Conservation (phyloP, 2,329 filamentous ascomycete genomes). For the Pleurostoma richardsiae region DNA sequence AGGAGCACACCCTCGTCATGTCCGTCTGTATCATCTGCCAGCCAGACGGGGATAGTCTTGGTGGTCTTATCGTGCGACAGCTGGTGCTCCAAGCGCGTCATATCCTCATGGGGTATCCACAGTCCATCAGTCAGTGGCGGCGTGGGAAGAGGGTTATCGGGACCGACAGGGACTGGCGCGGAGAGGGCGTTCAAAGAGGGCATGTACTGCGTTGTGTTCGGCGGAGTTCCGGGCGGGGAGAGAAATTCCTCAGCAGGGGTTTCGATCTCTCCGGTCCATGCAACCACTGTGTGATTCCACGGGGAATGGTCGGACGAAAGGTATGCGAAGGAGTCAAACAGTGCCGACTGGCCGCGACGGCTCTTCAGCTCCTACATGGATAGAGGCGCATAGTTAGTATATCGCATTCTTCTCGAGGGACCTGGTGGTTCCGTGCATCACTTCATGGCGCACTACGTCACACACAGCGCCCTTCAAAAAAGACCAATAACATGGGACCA, state of each 20-base stretch:
- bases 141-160: conserved; percentile 46
- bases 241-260: conserved; percentile 34
- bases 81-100: conserved; percentile 67
- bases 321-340: conserved; percentile 87
- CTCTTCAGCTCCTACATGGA: conserved; percentile 60
- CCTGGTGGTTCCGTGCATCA: too few species aligned
- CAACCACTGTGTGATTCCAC: conserved; percentile 90
- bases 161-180: conserved; percentile 72
- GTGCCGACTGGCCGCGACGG: conserved; percentile 81
- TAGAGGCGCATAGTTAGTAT: too few species aligned
- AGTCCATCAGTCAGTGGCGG: conserved; percentile 63
- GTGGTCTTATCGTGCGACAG: conserved; percentile 69
- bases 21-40: conserved; percentile 70
- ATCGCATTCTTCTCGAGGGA: not conserved
- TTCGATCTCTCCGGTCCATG: conserved; percentile 89
- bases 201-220: conserved; percentile 42
- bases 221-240: conserved; percentile 42
- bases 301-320: conserved; percentile 77
- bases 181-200: conserved; percentile 67
- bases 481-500: not conserved
- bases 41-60: conserved; percentile 82
- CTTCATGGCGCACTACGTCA: too few species aligned
- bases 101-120: conserved; percentile 64
- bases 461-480: too few species aligned
- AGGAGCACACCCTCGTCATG: conserved; percentile 64